These are phyloP conservation scores for Lachnellula subtilissima DNA, from an alignment of 2,329 filamentous ascomycete genomes.

Conservation along the genomic window DNA sequence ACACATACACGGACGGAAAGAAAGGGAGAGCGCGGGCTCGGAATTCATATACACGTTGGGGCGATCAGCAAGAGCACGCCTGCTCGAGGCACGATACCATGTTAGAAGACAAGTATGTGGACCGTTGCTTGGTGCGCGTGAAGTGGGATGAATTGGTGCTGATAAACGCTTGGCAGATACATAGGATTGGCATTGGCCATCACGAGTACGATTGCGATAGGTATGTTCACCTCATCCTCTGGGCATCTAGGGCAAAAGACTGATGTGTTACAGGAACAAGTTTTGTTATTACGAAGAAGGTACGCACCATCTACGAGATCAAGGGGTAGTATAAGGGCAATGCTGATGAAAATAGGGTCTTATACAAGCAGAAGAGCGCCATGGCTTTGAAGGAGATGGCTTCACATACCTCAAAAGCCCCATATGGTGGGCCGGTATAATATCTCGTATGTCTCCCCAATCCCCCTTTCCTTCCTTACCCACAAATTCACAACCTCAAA, in stretches of 20 bases:
- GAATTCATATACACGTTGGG: conserved; percentile 18
- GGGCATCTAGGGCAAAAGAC: conserved; percentile 7
- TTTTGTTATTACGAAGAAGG: conserved; percentile 99
- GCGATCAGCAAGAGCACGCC: conserved; percentile 17
- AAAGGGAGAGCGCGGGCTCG: conserved; percentile 22
- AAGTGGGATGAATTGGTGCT: conserved; percentile 14
- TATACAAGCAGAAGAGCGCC: conserved; percentile 81
- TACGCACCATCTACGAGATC: conserved; percentile 36
- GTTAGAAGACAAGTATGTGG: conserved; percentile 43
- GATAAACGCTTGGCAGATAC: conserved; percentile 49
- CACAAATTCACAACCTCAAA: conserved; percentile 37
- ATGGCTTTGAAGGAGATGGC: conserved; percentile 95
- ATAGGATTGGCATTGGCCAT: conserved; percentile 73
- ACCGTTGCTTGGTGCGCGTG: neutral
- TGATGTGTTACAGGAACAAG: conserved; percentile 62
- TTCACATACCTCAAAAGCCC: conserved; percentile 91
- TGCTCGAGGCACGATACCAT: conserved; percentile 24
- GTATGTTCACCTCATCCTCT: conserved; percentile 41
- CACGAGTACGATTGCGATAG: conserved; percentile 69
- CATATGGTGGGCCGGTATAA: conserved; percentile 95
- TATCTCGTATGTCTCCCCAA: conserved; percentile 62
- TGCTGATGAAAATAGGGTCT: conserved; percentile 56
- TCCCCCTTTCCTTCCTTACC: neutral
- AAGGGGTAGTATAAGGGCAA: neutral
- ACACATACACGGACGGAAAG: neutral